A percentile compares a stretch with the other conserved stretches of the same genome.
Evolutionary conservation across 768 basidiomycete species (phyloP).

Genomic region (Trametes villosa): DNA sequence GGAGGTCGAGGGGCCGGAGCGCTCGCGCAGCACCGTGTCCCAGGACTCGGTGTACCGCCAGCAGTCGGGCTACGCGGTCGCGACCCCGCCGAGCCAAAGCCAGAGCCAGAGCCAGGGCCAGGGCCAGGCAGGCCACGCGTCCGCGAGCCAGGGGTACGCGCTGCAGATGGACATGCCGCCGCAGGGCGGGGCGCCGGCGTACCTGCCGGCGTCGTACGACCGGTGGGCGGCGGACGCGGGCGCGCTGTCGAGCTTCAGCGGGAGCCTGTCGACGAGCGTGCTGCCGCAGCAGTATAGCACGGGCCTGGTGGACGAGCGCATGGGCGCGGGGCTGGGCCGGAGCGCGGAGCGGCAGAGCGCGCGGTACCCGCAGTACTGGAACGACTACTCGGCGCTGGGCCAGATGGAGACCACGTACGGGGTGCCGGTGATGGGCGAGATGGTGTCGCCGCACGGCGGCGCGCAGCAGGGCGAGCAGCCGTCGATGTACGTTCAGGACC

Average conservation of each 20-base stretch:
- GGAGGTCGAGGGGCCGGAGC: conserved; percentile 16
- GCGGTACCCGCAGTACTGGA: conserved; percentile 42
- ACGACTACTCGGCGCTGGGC: conserved; percentile 38
- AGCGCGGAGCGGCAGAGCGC: conserved; percentile 26
- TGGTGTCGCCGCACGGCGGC: conserved; percentile 20
- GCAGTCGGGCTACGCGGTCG: conserved; percentile 22
- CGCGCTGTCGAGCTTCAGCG: conserved; percentile 40
- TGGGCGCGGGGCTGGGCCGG: conserved; percentile 19
- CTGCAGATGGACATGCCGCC: conserved; percentile 23
- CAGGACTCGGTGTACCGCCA: conserved; percentile 25
- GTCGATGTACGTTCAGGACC: conserved; percentile 32
- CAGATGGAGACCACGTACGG: conserved; percentile 39
- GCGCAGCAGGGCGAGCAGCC: conserved; percentile 24
- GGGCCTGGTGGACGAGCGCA: conserved; percentile 60
- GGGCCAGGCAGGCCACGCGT: not conserved
- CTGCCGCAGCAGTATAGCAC: conserved; percentile 79
- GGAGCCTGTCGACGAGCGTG: conserved; percentile 68
- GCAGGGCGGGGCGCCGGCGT: conserved; percentile 23
- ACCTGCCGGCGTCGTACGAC: conserved; percentile 46
- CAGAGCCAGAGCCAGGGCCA: conserved; percentile 11
- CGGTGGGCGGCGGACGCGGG: conserved; percentile 46
- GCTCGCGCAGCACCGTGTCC: conserved; percentile 12
- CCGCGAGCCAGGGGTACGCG: conserved; percentile 13
- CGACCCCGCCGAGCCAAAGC: not conserved
- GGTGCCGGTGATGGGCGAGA: conserved; percentile 32